Base-by-base conservation (phyloP, 2,329 filamentous ascomycete genomes). In the Colletotrichum sp. region DNA sequence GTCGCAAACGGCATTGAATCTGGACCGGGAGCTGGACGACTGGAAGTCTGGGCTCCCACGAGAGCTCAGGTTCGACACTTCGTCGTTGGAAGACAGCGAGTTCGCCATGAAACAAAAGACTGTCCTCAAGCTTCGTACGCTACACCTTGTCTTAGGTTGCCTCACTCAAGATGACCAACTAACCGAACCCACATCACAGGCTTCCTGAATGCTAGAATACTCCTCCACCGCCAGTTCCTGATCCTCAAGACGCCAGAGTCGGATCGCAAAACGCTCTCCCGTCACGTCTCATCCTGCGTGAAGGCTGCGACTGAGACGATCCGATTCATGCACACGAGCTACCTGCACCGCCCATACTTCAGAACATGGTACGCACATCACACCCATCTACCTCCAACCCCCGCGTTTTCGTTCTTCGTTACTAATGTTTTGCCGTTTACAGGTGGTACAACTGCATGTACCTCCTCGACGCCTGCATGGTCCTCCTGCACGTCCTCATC, bases 371-470 rank as follows among this genome's bases (percentile, higher is more conserved):
- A 52, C 2, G 39, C 6, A 6, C 52, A 12, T n/a, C 18, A 3
- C 28, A 30, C 28, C 28, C 30, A 32, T 28, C 26, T 24, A 8
- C 21, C 15, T 63, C 30, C 5, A 39, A n/a, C 3, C 5, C 13
- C 26, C 57, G 52, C 13, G 8, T 52, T 24, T 21, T 13, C 30
- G 30, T 16, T 30, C 24, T 10, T 24, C 55, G 16, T 28, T 59
- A 15, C 28, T 63, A 2, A 63, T 44, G 16, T n/a, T n/a, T 36
- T n/a, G 8, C 7, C 4, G 8, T 62, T 4, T 5, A 12, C 5
- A 76, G 74, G 74, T 76, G 74, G 74, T 76, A 76, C 28, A 76
- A 76, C 59, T 76, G 74, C 70, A 76, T 76, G 74, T 76, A 76
- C 28, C 64, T 76, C 3, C 70, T 76, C 28, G 74, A 76, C 26